Evolutionary conservation across 1,284 basidiomycete genomes (phyloP).

Genomic region (Xanthoconium separans): DNA sequence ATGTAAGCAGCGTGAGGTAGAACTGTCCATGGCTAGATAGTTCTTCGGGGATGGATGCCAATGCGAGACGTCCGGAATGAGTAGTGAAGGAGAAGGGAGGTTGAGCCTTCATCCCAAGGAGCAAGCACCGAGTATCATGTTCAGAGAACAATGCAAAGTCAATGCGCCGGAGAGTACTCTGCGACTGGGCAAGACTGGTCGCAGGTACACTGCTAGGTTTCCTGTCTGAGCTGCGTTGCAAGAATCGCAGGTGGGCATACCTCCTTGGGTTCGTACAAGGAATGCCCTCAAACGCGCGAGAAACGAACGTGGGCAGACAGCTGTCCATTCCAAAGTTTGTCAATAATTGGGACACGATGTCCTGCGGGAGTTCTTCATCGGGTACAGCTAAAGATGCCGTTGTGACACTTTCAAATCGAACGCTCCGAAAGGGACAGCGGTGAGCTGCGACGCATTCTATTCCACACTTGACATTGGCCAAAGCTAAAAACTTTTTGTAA

Average conservation of each 20-base stretch:
- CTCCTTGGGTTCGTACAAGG: conserved; percentile 18
- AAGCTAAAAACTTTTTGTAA: conserved; percentile 14
- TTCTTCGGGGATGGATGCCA: conserved; percentile 15
- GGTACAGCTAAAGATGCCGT: background rate
- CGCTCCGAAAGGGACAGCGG: conserved; percentile 18
- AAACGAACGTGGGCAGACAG: conserved; percentile 6
- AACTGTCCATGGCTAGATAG: conserved; percentile 10
- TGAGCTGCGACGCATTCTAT: background rate
- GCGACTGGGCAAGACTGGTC: background rate
- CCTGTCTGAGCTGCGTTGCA: conserved; percentile 4
- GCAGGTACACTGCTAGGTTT: conserved; percentile 8
- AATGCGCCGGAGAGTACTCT: background rate
- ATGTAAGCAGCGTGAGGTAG: conserved; percentile 20
- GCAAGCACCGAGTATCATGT: conserved; percentile 3
- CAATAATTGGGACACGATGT: conserved; percentile 15
- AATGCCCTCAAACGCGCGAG: conserved; percentile 15
- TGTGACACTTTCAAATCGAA: conserved; percentile 14
- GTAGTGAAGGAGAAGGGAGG: background rate
- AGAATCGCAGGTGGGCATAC: conserved; percentile 7
- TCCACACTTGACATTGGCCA: conserved; percentile 1
- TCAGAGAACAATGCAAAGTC: conserved; percentile 19
- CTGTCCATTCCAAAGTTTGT: background rate
- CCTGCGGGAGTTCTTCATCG: conserved; percentile 12
- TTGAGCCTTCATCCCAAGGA: conserved; percentile 17
- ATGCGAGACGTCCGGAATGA: background rate